Percentiles rank a stretch among this genome's conserved stretches.
Conservation (phyloP, 768 basidiomycete genomes). For the Calocera cornea region DNA sequence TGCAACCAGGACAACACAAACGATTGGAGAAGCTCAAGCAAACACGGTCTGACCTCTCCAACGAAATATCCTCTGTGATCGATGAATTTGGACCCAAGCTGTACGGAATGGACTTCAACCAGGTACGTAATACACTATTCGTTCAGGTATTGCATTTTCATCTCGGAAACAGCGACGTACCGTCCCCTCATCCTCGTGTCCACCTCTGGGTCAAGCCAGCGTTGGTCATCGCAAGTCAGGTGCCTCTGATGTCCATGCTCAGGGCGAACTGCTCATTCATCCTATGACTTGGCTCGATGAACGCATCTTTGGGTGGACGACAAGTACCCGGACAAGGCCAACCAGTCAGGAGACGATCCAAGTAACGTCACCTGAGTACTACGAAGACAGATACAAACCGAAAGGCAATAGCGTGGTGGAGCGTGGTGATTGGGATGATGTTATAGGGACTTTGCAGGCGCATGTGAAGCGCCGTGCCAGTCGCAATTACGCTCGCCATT, state of each 20-base stretch:
- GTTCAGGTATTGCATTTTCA: background rate
- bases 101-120: constrained; percentile 67
- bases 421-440: background rate
- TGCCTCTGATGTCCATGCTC: constrained; percentile 70
- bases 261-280: constrained; percentile 71
- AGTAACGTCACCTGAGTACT: constrained; percentile 54
- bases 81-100: constrained; percentile 80
- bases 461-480: background rate
- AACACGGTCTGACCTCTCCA: constrained; percentile 59
- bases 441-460: background rate
- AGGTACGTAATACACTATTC: constrained; percentile 30
- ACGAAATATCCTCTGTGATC: constrained; percentile 70
- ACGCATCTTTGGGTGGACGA: constrained; percentile 82
- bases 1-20: constrained; percentile 77
- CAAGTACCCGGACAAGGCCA: constrained; percentile 44
- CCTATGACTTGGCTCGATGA: constrained; percentile 63
- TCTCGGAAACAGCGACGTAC: constrained; percentile 34
- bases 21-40: constrained; percentile 62
- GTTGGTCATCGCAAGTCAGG: constrained; percentile 70
- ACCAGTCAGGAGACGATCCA: constrained; percentile 29
- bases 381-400: constrained; percentile 53
- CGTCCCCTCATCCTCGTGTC: constrained; percentile 67
- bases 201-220: constrained; percentile 64
- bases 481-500: background rate
- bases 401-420: constrained; percentile 25